Evolutionary conservation across 495 filamentous ascomycete species (phyloP), one percentile per base, ranked within the genome.

Genomic region (Chaetomium cochliodes): DNA sequence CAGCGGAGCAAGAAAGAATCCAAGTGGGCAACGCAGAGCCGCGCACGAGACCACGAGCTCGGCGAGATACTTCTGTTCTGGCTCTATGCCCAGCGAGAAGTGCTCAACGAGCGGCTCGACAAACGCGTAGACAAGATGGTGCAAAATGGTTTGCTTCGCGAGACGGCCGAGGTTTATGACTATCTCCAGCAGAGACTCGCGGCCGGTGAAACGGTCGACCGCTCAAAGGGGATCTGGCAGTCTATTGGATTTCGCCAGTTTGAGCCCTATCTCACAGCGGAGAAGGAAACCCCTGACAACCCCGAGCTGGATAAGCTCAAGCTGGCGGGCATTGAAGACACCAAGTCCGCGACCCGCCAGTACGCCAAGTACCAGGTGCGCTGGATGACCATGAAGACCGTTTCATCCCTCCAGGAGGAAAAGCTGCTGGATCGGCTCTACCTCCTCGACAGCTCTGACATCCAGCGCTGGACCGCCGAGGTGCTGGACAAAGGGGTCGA

Each of bases 241-340:
- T 93, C 92, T 13, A 98, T 99, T 68, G 96, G 96, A 0, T 97
- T 91, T 74, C 96, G 94, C 70, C 92, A 99, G 73, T 86, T 97
- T 73, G 80, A 88, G 57, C 80, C 83, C 0, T 96, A 90, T 65
- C 78, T 93, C 23, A 64, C 78, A 4, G 84, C 86, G 8, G 65
- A 86, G 28, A 67, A 76, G 47, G 65, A 78, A 12, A 77, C 68
- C 2, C 65, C 69, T 0, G 54, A 60, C 2, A 74, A 71, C 28
- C 69, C 76, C 26, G 67, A 75, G 47, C 78, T 86, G 28, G 58
- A 54, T 23, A 73, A 72, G 54, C 68, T 78, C 47, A 77, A 74
- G 59, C 67, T 74, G 20, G 64, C 67, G 0, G 76, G 74, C 2
- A 62, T 84, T 12, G 79, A 81, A 39, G 72, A 81, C 16, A 92